Evolutionary conservation across 2,329 filamentous ascomycete species (phyloP).

Genomic region (Helotiales sp.): DNA sequence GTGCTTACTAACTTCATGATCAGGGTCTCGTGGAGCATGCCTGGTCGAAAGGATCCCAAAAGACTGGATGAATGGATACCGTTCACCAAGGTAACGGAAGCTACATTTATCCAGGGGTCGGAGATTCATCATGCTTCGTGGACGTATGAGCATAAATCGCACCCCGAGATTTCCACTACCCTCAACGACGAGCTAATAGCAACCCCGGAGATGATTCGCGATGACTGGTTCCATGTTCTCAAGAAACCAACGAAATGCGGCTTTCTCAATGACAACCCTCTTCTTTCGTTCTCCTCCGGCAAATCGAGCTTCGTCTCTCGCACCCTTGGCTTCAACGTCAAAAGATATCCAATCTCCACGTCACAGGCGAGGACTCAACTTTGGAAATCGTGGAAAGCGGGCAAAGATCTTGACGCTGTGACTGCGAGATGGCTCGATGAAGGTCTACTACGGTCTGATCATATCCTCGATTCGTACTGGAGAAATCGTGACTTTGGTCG

Average conservation of each 20-base stretch:
- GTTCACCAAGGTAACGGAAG: slow-evolving; percentile 57
- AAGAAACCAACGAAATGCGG: slow-evolving; percentile 49
- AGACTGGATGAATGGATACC: slow-evolving; percentile 59
- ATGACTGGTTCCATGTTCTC: slow-evolving; percentile 51
- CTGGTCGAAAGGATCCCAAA: slow-evolving; percentile 54
- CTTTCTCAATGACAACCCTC: slow-evolving; percentile 56
- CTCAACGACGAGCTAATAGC: slow-evolving; percentile 56
- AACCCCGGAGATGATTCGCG: slow-evolving; percentile 58
- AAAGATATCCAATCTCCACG: slow-evolving; percentile 48
- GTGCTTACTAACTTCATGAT: slow-evolving; percentile 58
- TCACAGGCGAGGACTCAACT: slow-evolving; percentile 50
- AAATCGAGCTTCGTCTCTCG: slow-evolving; percentile 38
- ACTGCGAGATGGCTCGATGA: slow-evolving; percentile 54
- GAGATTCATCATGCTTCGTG: slow-evolving; percentile 57
- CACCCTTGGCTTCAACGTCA: slow-evolving; percentile 47
- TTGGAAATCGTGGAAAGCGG: slow-evolving; percentile 54
- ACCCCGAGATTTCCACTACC: slow-evolving; percentile 52
- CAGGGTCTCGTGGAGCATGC: slow-evolving; percentile 59
- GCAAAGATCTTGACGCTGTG: slow-evolving; percentile 51
- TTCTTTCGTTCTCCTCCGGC: slow-evolving; percentile 51
- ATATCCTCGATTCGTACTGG: slow-evolving; percentile 47
- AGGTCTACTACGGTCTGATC: slow-evolving; percentile 48
- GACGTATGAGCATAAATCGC: slow-evolving; percentile 54
- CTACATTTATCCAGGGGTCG: slow-evolving; percentile 56
- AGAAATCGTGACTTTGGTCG: slow-evolving; percentile 48